Percentiles rank a stretch among this genome's conserved stretches.
phyloP scores from a whole-genome alignment of 495 filamentous ascomycete genomes.

The Hypoxylon lienhwacheense region DNA sequence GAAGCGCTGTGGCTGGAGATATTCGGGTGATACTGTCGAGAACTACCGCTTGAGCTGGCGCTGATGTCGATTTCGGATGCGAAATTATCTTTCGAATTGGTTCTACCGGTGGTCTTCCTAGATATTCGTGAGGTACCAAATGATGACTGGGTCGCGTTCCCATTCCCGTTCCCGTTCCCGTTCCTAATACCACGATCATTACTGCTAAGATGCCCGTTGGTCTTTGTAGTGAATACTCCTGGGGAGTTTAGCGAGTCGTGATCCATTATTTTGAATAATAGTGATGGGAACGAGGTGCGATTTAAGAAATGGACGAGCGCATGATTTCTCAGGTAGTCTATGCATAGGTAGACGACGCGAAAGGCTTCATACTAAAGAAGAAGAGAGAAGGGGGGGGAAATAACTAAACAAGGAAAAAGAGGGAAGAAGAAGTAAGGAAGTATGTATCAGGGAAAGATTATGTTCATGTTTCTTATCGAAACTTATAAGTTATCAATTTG shows the following conservation, averaged over 20 bases:
- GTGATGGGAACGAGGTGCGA: conserved; percentile 9
- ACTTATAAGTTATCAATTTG: conserved; percentile 13
- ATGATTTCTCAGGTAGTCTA: conserved; percentile 17
- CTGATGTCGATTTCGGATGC: conserved; percentile 27
- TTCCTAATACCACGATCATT: conserved; percentile 4
- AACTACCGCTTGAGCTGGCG: conserved; percentile 10
- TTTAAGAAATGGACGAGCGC: conserved; percentile 19
- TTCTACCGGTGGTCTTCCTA: conserved; percentile 10
- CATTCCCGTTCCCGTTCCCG: conserved; percentile 19
- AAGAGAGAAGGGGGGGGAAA: background rate
- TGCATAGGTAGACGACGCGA: conserved; percentile 12
- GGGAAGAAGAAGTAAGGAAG: background rate
- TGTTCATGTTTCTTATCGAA: conserved; percentile 8
- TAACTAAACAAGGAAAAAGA: background rate
- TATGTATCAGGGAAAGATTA: too few species aligned
- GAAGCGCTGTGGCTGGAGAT: conserved; percentile 21
- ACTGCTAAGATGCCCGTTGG: conserved; percentile 20
- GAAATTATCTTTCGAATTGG: conserved; percentile 33
- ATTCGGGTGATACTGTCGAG: conserved; percentile 28
- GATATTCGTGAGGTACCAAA: conserved; percentile 19
- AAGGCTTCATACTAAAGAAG: conserved; percentile 16
- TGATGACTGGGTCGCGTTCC: conserved; percentile 25
- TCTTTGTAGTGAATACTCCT: conserved; percentile 30
- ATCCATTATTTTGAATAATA: conserved; percentile 31
- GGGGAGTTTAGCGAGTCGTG: conserved; percentile 20